Evolutionary conservation across 176 grass and related monocot species (phyloP), one percentile per base, ranked within the genome.

Genomic region (Aegilops umbellulata): DNA sequence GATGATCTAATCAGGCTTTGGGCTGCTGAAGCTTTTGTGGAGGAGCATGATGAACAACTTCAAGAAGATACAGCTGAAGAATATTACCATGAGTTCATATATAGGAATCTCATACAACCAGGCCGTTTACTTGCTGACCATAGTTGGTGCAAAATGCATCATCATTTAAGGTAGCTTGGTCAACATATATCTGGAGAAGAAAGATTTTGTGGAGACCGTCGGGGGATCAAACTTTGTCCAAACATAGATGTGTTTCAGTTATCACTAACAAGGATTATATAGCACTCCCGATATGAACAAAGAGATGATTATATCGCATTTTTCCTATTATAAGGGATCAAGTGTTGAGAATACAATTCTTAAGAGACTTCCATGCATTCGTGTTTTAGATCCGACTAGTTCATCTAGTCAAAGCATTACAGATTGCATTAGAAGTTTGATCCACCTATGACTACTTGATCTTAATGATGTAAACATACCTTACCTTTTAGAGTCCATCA

Each of bases 111-210:
- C 6, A 26, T 31, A 13, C 91, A 88, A 65, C 19, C 44, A 4
- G 12, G 26, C 1, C 3, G 0, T 14, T 0, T 0, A 0, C 2
- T 2, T 64, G 0, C 36, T n/a, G 8, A 82, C 9, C 5, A 57
- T 0, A 2, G 0, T 2, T 0, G 0, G 0, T 82, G 83, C 27
- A 83, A 10, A n/a, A 85, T 94, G 60, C 86, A 91, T 78, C 76
- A 91, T 8, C 71, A 87, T 0, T 25, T 91, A 82, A 77, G 80
- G 65, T 35, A 81, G 3, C 83, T 95, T 71, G 88, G 68, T 25
- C 11, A 24, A 2, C 14, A 78, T 69, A 77, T 95, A 24, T 75
- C 64, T 19, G 9, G 7, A 32, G 82, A 81, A n/a, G 80, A 93
- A 23, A 39, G 8, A 12, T 74, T 86, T 8, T 2, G 10, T 82